phyloP scores from a whole-genome alignment of 2,329 filamentous ascomycete genomes.

The Diplodia scrobiculata region DNA sequence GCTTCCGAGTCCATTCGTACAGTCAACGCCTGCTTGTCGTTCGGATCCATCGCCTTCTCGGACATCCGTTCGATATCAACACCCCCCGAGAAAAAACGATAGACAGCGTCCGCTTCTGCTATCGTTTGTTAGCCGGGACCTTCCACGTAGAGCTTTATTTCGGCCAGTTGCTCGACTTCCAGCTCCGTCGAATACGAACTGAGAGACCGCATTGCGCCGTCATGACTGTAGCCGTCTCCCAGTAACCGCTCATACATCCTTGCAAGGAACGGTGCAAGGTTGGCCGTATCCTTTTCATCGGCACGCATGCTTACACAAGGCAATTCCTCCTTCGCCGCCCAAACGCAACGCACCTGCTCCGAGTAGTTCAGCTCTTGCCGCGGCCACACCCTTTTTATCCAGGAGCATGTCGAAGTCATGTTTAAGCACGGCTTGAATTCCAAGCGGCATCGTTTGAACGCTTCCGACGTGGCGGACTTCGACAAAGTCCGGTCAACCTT shows the following conservation, averaged over 20 bases:
- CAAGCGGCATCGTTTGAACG: not conserved
- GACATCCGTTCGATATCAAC: not conserved
- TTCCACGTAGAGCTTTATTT: not conserved
- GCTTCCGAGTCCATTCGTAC: not conserved
- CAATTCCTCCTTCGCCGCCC: not conserved
- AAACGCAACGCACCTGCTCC: not conserved
- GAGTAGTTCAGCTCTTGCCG: not conserved
- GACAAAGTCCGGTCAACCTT: not conserved
- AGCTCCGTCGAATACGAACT: not conserved
- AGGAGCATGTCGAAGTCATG: not conserved
- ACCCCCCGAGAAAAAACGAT: not conserved
- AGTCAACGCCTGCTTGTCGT: not conserved
- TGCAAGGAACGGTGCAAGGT: not conserved
- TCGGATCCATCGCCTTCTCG: not conserved
- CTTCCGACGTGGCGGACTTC: not conserved
- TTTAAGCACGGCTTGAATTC: not conserved
- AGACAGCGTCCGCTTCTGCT: not conserved
- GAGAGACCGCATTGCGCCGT: not conserved
- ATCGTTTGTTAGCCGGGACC: not conserved
- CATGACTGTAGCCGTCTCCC: not conserved
- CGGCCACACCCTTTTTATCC: not conserved
- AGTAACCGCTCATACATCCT: not conserved
- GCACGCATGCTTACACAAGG: not conserved
- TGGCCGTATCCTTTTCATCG: not conserved
- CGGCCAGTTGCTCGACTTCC: not conserved